phyloP scores from a whole-genome alignment of 768 basidiomycete genomes.

The Leccinum broughii region DNA sequence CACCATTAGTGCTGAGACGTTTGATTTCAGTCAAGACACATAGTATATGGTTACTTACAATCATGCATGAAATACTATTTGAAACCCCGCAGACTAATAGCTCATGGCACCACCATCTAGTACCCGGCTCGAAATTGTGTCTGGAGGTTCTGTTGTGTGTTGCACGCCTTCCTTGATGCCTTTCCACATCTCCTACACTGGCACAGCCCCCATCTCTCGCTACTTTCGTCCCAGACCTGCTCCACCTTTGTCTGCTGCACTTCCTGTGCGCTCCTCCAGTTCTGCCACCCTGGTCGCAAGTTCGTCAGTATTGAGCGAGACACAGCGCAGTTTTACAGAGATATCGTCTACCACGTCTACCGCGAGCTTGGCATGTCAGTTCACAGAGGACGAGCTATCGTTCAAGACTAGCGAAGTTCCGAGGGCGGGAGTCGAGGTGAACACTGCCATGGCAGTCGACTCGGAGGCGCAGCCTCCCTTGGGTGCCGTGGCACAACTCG shows the following conservation, averaged over 20 bases:
- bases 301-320: constrained; percentile 11
- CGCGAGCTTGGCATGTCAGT: not conserved
- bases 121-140: constrained; percentile 24
- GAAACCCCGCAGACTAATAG: not conserved
- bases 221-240: constrained; percentile 60
- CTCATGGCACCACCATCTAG: not conserved
- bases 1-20: no score
- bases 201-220: constrained; percentile 70
- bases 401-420: not conserved
- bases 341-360: constrained; percentile 9
- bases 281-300: constrained; percentile 14
- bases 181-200: constrained; percentile 71
- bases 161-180: constrained; percentile 78
- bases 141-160: constrained; percentile 26
- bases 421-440: not conserved
- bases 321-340: constrained; percentile 4
- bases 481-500: not conserved
- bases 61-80: not conserved
- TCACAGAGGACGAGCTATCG: not conserved
- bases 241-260: constrained; percentile 18
- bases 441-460: constrained; percentile 2
- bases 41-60: not conserved
- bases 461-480: constrained; percentile 16
- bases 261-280: constrained; percentile 14
- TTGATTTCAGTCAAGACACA: no score